phyloP scores from a whole-genome alignment of 345 rosid genomes.

The Melaleuca quinquenervia region DNA sequence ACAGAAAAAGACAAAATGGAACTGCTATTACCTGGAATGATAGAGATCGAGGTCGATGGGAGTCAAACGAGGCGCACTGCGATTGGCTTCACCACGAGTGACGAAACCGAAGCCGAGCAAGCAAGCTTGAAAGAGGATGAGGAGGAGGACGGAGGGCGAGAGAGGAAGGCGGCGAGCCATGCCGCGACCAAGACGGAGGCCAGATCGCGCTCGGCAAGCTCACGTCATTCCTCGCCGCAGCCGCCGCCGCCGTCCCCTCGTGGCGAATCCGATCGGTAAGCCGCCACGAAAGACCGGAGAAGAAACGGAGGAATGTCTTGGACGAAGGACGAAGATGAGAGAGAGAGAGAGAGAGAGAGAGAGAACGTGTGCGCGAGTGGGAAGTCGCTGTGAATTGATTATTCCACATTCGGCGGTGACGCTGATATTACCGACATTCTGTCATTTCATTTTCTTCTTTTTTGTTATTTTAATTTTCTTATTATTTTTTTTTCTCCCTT shows the following conservation, averaged over 20 bases:
- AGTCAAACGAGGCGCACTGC: background rate
- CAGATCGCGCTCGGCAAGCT: background rate
- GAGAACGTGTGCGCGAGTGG: background rate
- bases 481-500: background rate
- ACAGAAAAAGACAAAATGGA: background rate
- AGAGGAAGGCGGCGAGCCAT: background rate
- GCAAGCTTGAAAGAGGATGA: background rate
- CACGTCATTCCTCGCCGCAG: background rate
- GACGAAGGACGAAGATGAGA: background rate
- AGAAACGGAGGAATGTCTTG: background rate
- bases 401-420: background rate
- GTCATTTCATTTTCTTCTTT: background rate
- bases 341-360: background rate
- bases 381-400: background rate
- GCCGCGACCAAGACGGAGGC: background rate
- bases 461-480: background rate
- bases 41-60: conserved; percentile 15
- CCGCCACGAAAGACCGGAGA: background rate
- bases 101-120: background rate
- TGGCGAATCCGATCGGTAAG: background rate
- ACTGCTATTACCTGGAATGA: conserved; percentile 8
- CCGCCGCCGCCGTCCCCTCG: background rate
- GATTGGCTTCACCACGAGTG: background rate
- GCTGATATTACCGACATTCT: background rate
- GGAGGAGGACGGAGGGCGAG: background rate